These are phyloP conservation scores for Trifolium repens DNA, from an alignment of 306 rosid genomes.

Conservation along the genomic window DNA sequence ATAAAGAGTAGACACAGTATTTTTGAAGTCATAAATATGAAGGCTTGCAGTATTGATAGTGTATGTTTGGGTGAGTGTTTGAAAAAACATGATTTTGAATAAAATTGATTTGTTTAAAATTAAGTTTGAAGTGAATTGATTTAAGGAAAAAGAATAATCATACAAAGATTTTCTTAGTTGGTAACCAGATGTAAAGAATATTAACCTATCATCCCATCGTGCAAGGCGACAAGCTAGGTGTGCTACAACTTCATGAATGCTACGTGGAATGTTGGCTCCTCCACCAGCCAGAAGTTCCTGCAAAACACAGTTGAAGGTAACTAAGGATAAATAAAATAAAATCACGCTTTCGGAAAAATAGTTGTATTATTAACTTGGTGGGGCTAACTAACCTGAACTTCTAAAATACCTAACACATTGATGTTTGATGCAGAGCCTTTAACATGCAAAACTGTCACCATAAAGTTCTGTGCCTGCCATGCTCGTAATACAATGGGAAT, in stretches of 20 bases:
- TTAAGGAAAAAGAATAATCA: neutral
- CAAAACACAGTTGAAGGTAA: constrained; percentile 24
- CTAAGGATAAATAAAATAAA: neutral
- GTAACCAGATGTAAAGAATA: constrained; percentile 26
- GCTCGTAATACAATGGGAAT: constrained; percentile 86
- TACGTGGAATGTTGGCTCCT: constrained; percentile 54
- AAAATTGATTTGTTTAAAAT: no score
- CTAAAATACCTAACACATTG: constrained; percentile 82
- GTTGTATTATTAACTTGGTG: neutral
- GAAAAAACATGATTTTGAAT: neutral
- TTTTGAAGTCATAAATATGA: neutral
- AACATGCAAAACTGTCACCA: constrained; percentile 79
- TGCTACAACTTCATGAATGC: constrained; percentile 61
- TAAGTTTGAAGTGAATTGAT: neutral
- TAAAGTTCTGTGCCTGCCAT: constrained; percentile 90
- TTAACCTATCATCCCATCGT: constrained; percentile 73
- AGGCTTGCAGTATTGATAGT: neutral
- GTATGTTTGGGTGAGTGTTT: neutral
- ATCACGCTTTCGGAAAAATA: neutral
- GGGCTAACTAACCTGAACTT: constrained; percentile 76
- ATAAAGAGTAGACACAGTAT: neutral
- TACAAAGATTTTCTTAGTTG: neutral
- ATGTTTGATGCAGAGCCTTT: constrained; percentile 66
- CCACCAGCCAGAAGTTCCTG: constrained; percentile 67
- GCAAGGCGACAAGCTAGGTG: constrained; percentile 67